Base-by-base conservation (phyloP, 129 eudicot genomes). In the Dittrichia graveolens region DNA sequence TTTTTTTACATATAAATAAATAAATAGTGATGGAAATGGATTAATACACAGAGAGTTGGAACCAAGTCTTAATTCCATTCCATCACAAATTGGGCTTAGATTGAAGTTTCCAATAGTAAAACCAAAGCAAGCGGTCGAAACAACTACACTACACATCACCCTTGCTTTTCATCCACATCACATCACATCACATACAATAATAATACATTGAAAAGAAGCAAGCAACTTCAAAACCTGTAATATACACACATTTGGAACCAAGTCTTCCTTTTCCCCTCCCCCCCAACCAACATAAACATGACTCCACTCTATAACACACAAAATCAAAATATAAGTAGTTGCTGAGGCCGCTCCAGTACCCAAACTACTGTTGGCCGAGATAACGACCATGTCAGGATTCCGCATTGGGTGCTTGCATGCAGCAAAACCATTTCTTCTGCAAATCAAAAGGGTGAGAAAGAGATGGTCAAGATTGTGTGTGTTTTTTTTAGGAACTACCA, bases 341-440 rank as follows among this genome's bases (percentile, higher is more conserved):
- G 77, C 35, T 55, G 73, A 43, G 35, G 67, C 7, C 24, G 65
- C 39, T 13, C 67, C 39, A 4, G 67, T 55, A 55, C 61, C 65
- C 8, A 60, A 78, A 71, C 15, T 10, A 58, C 71, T 31, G 31
- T 12, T 72, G 4, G 73, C 55, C 53, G n/a, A 39, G 47, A 15
- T 40, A 41, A 43, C 19, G 54, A 73, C 38, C 80, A 64, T 58
- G 78, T 89, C 83, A 86, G 70, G 92, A 83, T 53, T 86, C 85
- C 7, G 87, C 82, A 41, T 61, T 64, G 15, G 89, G 91, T 71
- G 81, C 79, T 69, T 85, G 80, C 76, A 84, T 65, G 79, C 91
- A 89, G 89, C 89, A 83, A 69, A 86, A 86, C 91, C 96, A 85
- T 75, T 83, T 89, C 78, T 83, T 89, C 91, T 89, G 96, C 89